phyloP scores from a whole-genome alignment of 257 asterid genomes.

The Nicotiana tomentosiformis region DNA sequence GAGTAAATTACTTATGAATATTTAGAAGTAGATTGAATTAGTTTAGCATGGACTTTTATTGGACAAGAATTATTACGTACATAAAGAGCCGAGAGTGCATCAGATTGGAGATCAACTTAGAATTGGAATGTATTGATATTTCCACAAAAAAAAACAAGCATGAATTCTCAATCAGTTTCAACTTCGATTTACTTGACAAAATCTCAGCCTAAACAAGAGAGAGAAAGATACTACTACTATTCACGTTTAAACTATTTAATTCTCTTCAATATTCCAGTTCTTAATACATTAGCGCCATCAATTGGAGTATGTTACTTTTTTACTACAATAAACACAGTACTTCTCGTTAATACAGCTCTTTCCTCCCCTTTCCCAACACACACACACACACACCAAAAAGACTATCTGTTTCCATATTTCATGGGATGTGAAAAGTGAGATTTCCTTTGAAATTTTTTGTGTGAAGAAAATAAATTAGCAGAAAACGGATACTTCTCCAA shows the following conservation, averaged over 20 bases:
- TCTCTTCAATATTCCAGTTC: background rate
- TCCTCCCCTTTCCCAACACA: background rate
- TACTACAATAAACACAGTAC: background rate
- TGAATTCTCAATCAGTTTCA: no score
- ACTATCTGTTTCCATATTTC: no score
- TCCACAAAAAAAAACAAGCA: no score
- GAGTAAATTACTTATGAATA: no score
- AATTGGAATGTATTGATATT: no score
- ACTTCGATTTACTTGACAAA: no score
- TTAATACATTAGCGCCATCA: background rate
- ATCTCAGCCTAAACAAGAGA: background rate
- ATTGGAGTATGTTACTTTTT: background rate
- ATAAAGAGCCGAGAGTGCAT: no score
- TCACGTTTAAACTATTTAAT: background rate
- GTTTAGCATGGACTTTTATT: no score
- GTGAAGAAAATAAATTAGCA: background rate
- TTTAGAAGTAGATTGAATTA: no score
- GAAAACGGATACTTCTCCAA: background rate
- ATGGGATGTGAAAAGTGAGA: background rate
- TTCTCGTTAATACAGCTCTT: background rate
- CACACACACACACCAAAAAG: no score
- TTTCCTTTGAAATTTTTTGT: background rate
- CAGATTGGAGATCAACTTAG: no score
- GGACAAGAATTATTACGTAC: no score
- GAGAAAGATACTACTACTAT: background rate